Evolutionary conservation across 2,329 filamentous ascomycete genomes (phyloP).

Genomic region (Paraphoma chrysanthemicola): DNA sequence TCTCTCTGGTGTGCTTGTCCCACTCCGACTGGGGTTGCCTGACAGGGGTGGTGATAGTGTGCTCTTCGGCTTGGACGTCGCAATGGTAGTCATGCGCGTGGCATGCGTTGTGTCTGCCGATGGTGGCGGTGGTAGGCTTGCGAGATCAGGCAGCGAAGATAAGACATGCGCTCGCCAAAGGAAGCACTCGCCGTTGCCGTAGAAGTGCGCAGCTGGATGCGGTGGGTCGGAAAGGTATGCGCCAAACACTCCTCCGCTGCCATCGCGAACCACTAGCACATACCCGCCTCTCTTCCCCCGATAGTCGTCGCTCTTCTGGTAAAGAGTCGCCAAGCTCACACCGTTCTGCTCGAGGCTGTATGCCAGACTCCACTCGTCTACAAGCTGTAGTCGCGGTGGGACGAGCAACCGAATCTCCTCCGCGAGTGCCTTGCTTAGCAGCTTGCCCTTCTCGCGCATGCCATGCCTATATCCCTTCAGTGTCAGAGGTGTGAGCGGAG

Average conservation of each 20-base stretch:
- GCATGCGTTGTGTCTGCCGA: slow-evolving; percentile 69
- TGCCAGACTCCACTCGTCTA: slow-evolving; percentile 83
- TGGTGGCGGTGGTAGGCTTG: slow-evolving; percentile 72
- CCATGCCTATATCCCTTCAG: slow-evolving; percentile 70
- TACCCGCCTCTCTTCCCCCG: slow-evolving; percentile 79
- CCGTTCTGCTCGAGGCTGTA: slow-evolving; percentile 95
- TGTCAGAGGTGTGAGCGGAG: slow-evolving; percentile 81
- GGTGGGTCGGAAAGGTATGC: slow-evolving; percentile 92
- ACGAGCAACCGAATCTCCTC: slow-evolving; percentile 93
- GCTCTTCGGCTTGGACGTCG: slow-evolving; percentile 25
- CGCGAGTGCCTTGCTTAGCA: slow-evolving; percentile 77
- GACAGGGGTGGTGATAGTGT: slow-evolving; percentile 38
- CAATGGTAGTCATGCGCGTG: slow-evolving; percentile 67
- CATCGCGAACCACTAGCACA: slow-evolving; percentile 85
- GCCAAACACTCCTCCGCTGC: slow-evolving; percentile 82
- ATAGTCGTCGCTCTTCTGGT: slow-evolving; percentile 76
- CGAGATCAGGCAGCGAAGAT: slow-evolving; percentile 57
- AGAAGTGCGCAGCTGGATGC: slow-evolving; percentile 82
- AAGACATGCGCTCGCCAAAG: slow-evolving; percentile 80
- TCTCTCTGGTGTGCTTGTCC: slow-evolving; percentile 69
- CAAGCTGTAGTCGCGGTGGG: slow-evolving; percentile 83
- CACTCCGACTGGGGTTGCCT: slow-evolving; percentile 47
- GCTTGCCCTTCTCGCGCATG: slow-evolving; percentile 65
- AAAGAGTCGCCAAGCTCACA: slow-evolving; percentile 84
- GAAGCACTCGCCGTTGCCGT: slow-evolving; percentile 95